These are phyloP conservation scores for Aspergillus carbonarius DNA, from an alignment of 2,329 filamentous ascomycete genomes.

Conservation along the genomic window DNA sequence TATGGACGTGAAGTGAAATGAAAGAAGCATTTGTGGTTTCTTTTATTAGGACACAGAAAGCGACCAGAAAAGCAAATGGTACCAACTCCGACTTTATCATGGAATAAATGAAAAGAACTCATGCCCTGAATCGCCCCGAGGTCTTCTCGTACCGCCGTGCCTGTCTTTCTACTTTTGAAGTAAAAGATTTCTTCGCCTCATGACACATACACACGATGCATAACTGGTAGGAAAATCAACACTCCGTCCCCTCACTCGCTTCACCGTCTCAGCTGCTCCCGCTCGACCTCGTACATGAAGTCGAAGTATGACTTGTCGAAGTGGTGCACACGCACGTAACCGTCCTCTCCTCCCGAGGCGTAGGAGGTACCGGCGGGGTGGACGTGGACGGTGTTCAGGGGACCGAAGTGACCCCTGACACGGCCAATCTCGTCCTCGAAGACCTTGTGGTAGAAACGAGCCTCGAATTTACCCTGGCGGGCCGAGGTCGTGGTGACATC, in stretches of 20 bases:
- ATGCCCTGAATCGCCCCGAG: slow-evolving; percentile 33
- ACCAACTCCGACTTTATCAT: slow-evolving; percentile 43
- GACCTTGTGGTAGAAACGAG: slow-evolving; percentile 99
- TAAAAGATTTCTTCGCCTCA: slow-evolving; percentile 28
- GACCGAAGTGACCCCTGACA: slow-evolving; percentile 96
- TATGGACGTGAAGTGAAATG: slow-evolving; percentile 7
- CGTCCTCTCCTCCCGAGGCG: slow-evolving; percentile 94
- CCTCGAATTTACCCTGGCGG: slow-evolving; percentile 98
- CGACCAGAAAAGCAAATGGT: slow-evolving; percentile 30
- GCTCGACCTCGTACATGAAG: slow-evolving; percentile 97
- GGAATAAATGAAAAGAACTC: slow-evolving; percentile 40
- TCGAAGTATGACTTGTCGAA: slow-evolving; percentile 99
- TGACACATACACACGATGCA: slow-evolving; percentile 38
- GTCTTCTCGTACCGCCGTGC: slow-evolving; percentile 26
- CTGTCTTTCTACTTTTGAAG: slow-evolving; percentile 23
- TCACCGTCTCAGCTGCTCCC: slow-evolving; percentile 60
- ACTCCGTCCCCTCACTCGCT: slow-evolving; percentile 16
- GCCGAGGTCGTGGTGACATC: slow-evolving; percentile 94
- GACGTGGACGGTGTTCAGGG: slow-evolving; percentile 90
- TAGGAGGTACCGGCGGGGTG: slow-evolving; percentile 91
- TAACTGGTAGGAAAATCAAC: slow-evolving; percentile 25
- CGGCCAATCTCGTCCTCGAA: slow-evolving; percentile 98
- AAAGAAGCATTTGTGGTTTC: slow-evolving; percentile 30
- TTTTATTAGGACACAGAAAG: slow-evolving; percentile 37
- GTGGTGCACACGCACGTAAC: slow-evolving; percentile 96